Percentiles rank a stretch among this genome's conserved stretches.
These are phyloP conservation scores for Hypoxylon sp. DNA, from an alignment of 2,329 filamentous ascomycete genomes.

Conservation along the genomic window DNA sequence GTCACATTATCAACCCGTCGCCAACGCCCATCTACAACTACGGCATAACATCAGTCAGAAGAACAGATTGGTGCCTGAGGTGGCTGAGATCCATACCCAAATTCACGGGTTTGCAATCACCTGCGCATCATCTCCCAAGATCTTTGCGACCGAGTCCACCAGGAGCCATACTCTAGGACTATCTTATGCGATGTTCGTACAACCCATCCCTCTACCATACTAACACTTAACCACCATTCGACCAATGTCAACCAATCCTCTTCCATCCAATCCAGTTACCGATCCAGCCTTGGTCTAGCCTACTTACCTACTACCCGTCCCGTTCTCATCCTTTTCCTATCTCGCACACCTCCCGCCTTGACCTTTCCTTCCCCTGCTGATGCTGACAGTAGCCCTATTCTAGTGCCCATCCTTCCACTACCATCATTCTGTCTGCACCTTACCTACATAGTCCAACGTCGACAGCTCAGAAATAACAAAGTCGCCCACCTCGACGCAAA, in stretches of 20 bases:
- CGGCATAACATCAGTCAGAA: conserved; percentile 1
- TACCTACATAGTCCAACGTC: conserved; percentile 20
- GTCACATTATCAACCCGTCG: conserved; percentile 17
- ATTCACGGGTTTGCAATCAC: conserved; percentile 17
- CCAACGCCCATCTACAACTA: conserved; percentile 7
- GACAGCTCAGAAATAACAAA: conserved; percentile 18
- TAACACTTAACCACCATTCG: conserved; percentile 13
- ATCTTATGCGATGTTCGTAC: conserved; percentile 32
- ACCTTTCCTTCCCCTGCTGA: conserved; percentile 38
- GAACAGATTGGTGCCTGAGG: conserved; percentile 25
- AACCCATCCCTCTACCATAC: conserved; percentile 26
- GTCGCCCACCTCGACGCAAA: conserved; percentile 26
- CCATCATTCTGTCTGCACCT: conserved; percentile 33
- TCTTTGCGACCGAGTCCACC: conserved; percentile 35
- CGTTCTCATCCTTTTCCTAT: conserved; percentile 25
- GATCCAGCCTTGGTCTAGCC: conserved; percentile 9
- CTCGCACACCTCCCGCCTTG: conserved; percentile 28
- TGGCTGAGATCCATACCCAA: conserved; percentile 24
- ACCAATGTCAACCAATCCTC: conserved; percentile 21
- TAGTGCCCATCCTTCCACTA: conserved; percentile 34
- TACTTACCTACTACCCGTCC: conserved; percentile 17
- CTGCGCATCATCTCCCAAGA: conserved; percentile 29
- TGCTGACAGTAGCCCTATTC: conserved; percentile 35
- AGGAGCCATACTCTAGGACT: conserved; percentile 10
- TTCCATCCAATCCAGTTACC: conserved; percentile 19